Evolutionary conservation across 2,329 filamentous ascomycete species (phyloP).

Genomic region (Neonectria punicea): DNA sequence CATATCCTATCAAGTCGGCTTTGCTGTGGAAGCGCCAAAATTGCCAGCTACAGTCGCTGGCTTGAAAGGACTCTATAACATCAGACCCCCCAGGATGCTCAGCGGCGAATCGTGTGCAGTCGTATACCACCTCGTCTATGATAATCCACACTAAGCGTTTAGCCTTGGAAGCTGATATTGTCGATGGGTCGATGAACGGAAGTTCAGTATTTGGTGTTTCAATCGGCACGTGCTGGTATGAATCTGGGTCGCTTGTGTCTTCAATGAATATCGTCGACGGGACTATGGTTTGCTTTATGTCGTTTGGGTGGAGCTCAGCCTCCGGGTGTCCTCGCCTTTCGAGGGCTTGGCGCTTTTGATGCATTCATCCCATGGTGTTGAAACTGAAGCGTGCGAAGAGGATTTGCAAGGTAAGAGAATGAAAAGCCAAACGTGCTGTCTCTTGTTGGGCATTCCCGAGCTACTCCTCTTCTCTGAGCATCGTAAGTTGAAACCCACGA

Average conservation of each 20-base stretch:
- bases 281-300: not conserved
- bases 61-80: constrained; percentile 2
- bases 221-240: no score
- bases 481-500: not conserved
- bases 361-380: constrained; percentile 18
- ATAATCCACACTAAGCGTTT: not conserved
- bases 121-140: constrained; percentile 8
- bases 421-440: not conserved
- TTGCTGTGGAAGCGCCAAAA: constrained; percentile 26
- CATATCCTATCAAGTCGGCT: constrained; percentile 13
- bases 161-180: not conserved
- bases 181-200: not conserved
- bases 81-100: constrained; percentile 3
- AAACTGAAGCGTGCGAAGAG: not conserved
- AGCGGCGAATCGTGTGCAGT: constrained; percentile 1
- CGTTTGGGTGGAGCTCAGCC: not conserved
- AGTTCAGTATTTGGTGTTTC: no score
- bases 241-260: no score
- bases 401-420: not conserved
- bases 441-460: not conserved
- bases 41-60: constrained; percentile 22
- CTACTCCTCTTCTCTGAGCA: not conserved
- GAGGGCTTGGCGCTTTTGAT: not conserved
- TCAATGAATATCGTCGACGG: not conserved
- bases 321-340: no score